A percentile compares a stretch with the other conserved stretches of the same genome.
phyloP scores from a whole-genome alignment of 768 basidiomycete species.

The Phaffia tasmanica region DNA sequence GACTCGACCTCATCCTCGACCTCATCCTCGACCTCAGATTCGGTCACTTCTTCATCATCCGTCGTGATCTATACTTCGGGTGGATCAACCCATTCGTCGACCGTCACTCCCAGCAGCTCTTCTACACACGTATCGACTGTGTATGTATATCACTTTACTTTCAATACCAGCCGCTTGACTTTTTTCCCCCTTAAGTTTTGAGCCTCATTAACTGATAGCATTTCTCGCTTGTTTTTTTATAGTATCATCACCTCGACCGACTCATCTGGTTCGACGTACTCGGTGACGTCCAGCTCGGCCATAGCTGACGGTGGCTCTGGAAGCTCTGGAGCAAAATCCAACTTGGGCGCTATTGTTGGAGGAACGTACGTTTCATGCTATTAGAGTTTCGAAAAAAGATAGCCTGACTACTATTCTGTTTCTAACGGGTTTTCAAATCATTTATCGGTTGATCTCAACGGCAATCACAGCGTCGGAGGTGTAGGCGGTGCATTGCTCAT shows the following conservation, averaged over 20 bases:
- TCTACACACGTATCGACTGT: neutral
- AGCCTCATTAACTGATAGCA: neutral
- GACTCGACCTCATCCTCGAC: neutral
- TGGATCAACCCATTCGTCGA: neutral
- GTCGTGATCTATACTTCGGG: neutral
- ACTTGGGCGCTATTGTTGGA: slow-evolving; percentile 26
- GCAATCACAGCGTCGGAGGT: slow-evolving; percentile 20
- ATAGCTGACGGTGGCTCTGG: neutral
- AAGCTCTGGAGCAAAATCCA: slow-evolving; percentile 4
- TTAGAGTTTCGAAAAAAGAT: neutral
- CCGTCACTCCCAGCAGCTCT: neutral
- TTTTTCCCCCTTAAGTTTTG: neutral
- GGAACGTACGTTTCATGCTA: slow-evolving; percentile 12
- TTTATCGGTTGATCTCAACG: neutral
- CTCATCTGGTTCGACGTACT: slow-evolving; percentile 4
- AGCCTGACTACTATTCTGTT: neutral
- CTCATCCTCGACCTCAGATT: neutral
- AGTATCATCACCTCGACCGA: slow-evolving; percentile 22
- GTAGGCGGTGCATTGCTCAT: slow-evolving; percentile 21
- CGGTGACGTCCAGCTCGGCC: neutral
- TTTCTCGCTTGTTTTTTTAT: neutral
- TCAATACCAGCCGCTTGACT: neutral
- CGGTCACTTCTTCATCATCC: slow-evolving; percentile 5
- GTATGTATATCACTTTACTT: slow-evolving; percentile 4
- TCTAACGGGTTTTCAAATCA: neutral